Evolutionary conservation across 2,329 filamentous ascomycete genomes (phyloP).

Genomic region (Xylariaceae sp.): DNA sequence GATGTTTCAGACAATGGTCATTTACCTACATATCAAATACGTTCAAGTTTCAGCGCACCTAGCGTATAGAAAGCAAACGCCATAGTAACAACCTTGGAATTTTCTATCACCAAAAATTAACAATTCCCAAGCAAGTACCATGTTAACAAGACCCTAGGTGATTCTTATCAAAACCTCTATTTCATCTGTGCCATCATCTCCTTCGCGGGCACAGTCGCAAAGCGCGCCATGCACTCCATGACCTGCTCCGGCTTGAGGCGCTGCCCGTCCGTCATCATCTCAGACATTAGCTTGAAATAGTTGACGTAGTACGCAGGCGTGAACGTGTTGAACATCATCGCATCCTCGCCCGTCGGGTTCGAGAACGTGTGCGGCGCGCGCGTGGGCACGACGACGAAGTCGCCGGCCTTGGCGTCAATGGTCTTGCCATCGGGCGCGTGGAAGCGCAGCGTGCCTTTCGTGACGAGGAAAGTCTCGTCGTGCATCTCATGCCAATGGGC

Average conservation of each 20-base stretch:
- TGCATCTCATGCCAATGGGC: constrained; percentile 53
- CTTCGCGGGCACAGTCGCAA: neutral
- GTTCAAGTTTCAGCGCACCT: too few species aligned
- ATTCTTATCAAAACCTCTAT: too few species aligned
- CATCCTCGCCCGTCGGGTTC: constrained; percentile 51
- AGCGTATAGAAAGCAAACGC: too few species aligned
- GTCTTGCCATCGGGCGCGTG: constrained; percentile 39
- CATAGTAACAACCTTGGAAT: too few species aligned
- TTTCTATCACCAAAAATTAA: too few species aligned
- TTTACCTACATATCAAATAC: too few species aligned
- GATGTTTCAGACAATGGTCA: too few species aligned
- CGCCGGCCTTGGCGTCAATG: constrained; percentile 47
- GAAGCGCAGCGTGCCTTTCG: constrained; percentile 48
- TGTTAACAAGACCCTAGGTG: too few species aligned
- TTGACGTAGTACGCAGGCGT: constrained; percentile 55
- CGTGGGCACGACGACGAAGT: constrained; percentile 53
- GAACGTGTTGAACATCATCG: constrained; percentile 38
- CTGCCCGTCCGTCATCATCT: constrained; percentile 40
- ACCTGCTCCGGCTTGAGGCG: constrained; percentile 46
- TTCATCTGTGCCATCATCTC: neutral
- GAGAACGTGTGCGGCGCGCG: constrained; percentile 53
- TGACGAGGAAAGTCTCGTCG: constrained; percentile 55
- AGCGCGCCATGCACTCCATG: constrained; percentile 39
- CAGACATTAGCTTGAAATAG: constrained; percentile 51
- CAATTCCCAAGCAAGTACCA: too few species aligned